A percentile compares a stretch with the other conserved stretches of the same genome.
phyloP scores from a whole-genome alignment of 2,329 filamentous ascomycete species.

The Colletotrichum chrysophilum region DNA sequence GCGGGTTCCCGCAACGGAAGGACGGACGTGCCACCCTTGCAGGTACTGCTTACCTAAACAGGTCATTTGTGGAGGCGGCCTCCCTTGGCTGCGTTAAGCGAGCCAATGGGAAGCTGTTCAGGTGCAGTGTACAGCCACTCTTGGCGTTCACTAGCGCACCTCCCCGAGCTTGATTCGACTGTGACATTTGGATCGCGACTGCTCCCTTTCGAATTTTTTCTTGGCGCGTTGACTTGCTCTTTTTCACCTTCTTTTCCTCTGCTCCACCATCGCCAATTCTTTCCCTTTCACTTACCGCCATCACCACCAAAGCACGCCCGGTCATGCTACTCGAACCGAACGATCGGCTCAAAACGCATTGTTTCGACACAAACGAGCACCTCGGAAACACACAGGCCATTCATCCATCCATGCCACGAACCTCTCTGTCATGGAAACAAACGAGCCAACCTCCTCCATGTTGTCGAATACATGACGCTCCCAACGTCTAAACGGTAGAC shows the following conservation, averaged over 20 bases:
- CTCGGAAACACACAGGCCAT: background rate
- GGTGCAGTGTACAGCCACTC: conserved; percentile 6
- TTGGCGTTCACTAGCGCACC: conserved; percentile 5
- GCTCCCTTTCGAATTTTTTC: background rate
- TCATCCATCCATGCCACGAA: background rate
- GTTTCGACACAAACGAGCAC: background rate
- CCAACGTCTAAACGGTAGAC: background rate
- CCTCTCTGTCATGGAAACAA: background rate
- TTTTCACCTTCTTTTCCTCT: background rate
- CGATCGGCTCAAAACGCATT: background rate
- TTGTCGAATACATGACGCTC: background rate
- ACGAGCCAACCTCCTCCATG: background rate
- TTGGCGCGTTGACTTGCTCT: background rate
- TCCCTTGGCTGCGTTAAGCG: background rate
- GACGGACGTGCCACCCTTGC: background rate
- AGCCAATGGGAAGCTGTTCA: background rate
- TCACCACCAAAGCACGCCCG: background rate
- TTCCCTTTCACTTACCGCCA: background rate
- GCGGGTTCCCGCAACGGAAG: background rate
- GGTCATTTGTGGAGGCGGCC: background rate
- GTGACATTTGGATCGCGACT: background rate
- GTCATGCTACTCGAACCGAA: background rate
- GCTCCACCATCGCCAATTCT: background rate
- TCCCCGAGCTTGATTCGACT: conserved; percentile 15
- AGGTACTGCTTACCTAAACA: background rate